Conservation (phyloP, 2,329 filamentous ascomycete genomes). For the Xylaria digitata region DNA sequence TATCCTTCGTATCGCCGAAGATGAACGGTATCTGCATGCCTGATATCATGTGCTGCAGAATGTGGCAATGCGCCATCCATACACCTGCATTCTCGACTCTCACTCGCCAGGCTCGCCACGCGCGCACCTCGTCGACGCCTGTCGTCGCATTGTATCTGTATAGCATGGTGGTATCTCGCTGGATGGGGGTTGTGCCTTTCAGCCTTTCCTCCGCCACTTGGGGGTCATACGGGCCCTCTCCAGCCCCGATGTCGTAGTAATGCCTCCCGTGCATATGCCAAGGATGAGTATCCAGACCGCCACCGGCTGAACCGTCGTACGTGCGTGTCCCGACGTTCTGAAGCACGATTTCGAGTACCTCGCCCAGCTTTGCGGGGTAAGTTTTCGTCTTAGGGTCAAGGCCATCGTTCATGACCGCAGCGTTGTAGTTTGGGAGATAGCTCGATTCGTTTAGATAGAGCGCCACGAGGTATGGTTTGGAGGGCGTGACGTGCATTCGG, state of each 20-base stretch:
- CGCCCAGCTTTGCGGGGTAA: slow-evolving; percentile 30
- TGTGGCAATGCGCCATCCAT: slow-evolving; percentile 34
- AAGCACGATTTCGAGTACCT: slow-evolving; percentile 34
- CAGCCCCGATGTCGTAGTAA: slow-evolving; percentile 32
- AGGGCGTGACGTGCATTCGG: slow-evolving; percentile 16
- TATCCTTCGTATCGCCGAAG: slow-evolving; percentile 30
- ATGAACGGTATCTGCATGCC: slow-evolving; percentile 34
- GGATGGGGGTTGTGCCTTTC: slow-evolving; percentile 21
- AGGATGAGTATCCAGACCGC: slow-evolving; percentile 28
- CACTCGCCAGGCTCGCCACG: slow-evolving; percentile 32
- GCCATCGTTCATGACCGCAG: slow-evolving; percentile 25
- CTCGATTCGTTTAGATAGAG: slow-evolving; percentile 29
- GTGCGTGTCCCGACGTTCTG: slow-evolving; percentile 27
- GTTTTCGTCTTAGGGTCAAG: slow-evolving; percentile 27
- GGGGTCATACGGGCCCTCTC: slow-evolving; percentile 29
- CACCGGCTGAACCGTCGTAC: slow-evolving; percentile 19
- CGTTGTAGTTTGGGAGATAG: slow-evolving; percentile 32
- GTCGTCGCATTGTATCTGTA: slow-evolving; percentile 33
- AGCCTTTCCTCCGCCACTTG: slow-evolving; percentile 27
- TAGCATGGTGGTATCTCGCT: slow-evolving; percentile 31
- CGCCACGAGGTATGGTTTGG: slow-evolving; percentile 32
- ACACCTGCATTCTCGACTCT: slow-evolving; percentile 32
- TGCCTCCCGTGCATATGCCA: slow-evolving; percentile 36
- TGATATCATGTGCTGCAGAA: slow-evolving; percentile 32
- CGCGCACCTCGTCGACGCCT: slow-evolving; percentile 15